Conservation (phyloP, 1,284 basidiomycete genomes). For the Leccinum fuscescens region DNA sequence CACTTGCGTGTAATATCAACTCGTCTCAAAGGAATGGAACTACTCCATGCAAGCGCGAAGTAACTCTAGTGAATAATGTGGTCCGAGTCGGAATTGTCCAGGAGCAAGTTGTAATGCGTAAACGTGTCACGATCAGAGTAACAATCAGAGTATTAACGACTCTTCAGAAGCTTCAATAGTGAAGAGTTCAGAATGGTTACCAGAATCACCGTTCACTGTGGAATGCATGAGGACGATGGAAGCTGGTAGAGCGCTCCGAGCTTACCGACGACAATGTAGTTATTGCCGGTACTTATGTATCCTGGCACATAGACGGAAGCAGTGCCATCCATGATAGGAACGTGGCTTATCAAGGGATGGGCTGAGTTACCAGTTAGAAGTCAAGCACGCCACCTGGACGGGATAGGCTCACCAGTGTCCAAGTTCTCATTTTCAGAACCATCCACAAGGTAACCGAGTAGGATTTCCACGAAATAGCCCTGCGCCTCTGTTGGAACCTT, state of each 20-base stretch:
- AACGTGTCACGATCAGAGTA: background rate
- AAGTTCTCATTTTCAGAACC: conserved; percentile 38
- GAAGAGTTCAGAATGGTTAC: conserved; percentile 17
- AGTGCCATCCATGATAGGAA: conserved; percentile 40
- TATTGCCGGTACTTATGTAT: conserved; percentile 16
- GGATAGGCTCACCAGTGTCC: conserved; percentile 36
- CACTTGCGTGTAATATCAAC: conserved; percentile 1
- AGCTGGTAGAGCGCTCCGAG: background rate
- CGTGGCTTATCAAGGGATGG: conserved; percentile 40
- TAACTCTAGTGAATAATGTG: background rate
- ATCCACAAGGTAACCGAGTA: conserved; percentile 37
- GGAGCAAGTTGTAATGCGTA: background rate
- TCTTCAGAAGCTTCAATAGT: conserved; percentile 11
- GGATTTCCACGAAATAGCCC: conserved; percentile 33
- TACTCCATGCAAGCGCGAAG: conserved; percentile 5
- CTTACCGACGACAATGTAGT: conserved; percentile 41
- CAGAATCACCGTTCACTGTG: conserved; percentile 29
- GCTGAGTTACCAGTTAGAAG: conserved; percentile 29
- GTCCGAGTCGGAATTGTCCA: conserved; percentile 1
- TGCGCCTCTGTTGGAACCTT: conserved; percentile 32
- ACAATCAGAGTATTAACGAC: background rate
- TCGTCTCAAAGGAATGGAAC: conserved; percentile 8
- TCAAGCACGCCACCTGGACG: background rate
- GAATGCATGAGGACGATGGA: conserved; percentile 5
- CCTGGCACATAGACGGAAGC: conserved; percentile 38